Evolutionary conservation across 371 early-diverging fungal species (phyloP), one percentile per base, ranked within the genome.

Genomic region (Lichtheimia corymbifera): DNA sequence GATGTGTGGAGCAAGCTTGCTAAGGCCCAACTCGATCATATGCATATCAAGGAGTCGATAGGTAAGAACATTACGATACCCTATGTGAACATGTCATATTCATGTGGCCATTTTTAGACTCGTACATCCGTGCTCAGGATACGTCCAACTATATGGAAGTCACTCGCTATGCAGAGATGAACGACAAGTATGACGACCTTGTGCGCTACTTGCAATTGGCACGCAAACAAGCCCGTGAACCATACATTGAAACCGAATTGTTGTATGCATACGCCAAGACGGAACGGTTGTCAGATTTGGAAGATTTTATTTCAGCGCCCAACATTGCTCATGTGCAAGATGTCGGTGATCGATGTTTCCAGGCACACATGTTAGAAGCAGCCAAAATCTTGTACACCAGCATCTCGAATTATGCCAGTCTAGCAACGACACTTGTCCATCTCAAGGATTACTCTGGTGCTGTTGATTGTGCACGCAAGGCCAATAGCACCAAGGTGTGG

Each of bases 381-480:
- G 96, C 98, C 72, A 94, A 94, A 80, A 84, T 97, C 50, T 73
- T 98, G 58, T 98, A 94, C 78, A 86, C 84, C 55, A 94, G 84
- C 70, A 92, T 98, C 58, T 95, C 96, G 59, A 98, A 97, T 87
- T 95, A 96, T 91, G 95, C 96, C 2, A 85, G 95, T 20, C 82
- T 98, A 58, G 96, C 99, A 4, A 88, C 97, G 22, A 98, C 98
- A 1, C 77, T 97, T 51, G 97, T 98, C 13, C 89, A 93, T 64
- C 78, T 98, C 61, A 87, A 92, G 55, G 99, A 98, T 66, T 96
- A 94, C 77, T 93, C 93, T 72, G 89, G 88, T 28, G 97, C 99
- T 6, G 99, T 98, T 42, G 99, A 98, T 67, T 95, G 97, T 66
- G 98, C 97, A 9, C 89, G 97, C 70, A 97, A 97, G 74, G 99